Evolutionary conservation across 768 basidiomycete genomes (phyloP).

Genomic region (Lentinula raphanica): DNA sequence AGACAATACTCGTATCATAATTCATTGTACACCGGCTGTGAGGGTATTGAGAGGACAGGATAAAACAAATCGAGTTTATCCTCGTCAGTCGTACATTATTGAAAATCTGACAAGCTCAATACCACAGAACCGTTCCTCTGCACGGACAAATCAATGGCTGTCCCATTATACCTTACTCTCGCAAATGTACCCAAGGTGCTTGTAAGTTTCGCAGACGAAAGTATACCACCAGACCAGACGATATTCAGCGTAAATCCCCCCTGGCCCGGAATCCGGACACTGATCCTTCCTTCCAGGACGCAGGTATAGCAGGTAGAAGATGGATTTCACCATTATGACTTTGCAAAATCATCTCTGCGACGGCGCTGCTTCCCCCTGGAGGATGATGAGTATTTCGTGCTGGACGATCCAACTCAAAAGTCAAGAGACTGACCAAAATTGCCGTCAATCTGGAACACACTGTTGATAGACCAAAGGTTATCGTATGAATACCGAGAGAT

Average conservation of each 20-base stretch:
- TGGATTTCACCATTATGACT: conserved; percentile 14
- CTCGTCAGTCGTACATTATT: neutral
- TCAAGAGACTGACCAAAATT: neutral
- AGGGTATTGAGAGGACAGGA: too few relatives aligned
- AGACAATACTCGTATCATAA: too few relatives aligned
- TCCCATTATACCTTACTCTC: conserved; percentile 1
- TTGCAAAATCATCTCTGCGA: conserved; percentile 13
- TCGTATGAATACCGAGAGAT: conserved; percentile 3
- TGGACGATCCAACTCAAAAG: neutral
- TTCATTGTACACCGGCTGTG: too few relatives aligned
- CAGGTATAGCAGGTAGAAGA: conserved; percentile 12
- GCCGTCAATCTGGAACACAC: conserved; percentile 2
- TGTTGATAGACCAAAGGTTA: conserved; percentile 8
- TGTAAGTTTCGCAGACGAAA: conserved; percentile 5
- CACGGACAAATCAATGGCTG: neutral
- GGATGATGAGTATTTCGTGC: neutral
- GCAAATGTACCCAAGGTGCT: neutral
- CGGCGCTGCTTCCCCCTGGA: conserved; percentile 3
- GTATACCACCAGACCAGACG: conserved; percentile 6
- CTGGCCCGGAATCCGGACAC: conserved; percentile 12
- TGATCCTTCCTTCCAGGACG: conserved; percentile 4
- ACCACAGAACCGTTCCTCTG: neutral
- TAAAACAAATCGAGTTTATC: too few relatives aligned
- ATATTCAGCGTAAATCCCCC: conserved; percentile 9
- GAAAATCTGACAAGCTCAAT: conserved; percentile 10